Evolutionary conservation across 495 filamentous ascomycete genomes (phyloP).

Genomic region (Mytilinidion resinicola): DNA sequence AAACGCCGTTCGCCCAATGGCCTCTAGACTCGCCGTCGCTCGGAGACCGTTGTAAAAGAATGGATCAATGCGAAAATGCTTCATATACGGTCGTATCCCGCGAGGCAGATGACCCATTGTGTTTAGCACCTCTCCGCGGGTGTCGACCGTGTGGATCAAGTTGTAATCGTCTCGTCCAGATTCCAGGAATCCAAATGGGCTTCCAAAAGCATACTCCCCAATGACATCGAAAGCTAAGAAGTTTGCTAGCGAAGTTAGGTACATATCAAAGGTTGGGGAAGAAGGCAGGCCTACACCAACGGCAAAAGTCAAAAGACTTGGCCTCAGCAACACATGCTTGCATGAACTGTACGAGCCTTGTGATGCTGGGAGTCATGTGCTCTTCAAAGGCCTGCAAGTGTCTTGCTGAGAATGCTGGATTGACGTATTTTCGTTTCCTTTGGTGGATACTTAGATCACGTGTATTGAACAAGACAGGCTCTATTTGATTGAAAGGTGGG

Average conservation of each 20-base stretch:
- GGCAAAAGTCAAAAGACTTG: too few species aligned
- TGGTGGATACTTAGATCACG: background rate
- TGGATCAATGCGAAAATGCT: conserved; percentile 9
- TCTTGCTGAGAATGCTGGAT: background rate
- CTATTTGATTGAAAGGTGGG: background rate
- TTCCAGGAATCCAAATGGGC: background rate
- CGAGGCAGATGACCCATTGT: conserved; percentile 9
- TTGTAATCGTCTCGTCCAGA: background rate
- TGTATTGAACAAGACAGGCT: background rate
- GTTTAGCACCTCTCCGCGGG: conserved; percentile 10
- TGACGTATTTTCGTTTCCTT: background rate
- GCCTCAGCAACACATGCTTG: too few species aligned
- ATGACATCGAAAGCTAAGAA: conserved; percentile 1
- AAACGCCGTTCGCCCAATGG: conserved; percentile 5
- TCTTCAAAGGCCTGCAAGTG: too few species aligned
- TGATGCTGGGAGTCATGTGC: too few species aligned
- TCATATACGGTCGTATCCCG: conserved; percentile 8
- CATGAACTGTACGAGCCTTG: too few species aligned
- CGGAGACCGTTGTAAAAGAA: conserved; percentile 15
- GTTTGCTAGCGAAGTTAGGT: too few species aligned
- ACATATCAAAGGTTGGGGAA: too few species aligned
- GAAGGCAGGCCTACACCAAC: too few species aligned
- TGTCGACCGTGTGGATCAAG: conserved; percentile 9
- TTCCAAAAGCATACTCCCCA: background rate
- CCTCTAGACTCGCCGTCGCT: conserved; percentile 1